Base-by-base conservation (phyloP, 208 protist species). In the Acanthamoeba culbertsoni region DNA sequence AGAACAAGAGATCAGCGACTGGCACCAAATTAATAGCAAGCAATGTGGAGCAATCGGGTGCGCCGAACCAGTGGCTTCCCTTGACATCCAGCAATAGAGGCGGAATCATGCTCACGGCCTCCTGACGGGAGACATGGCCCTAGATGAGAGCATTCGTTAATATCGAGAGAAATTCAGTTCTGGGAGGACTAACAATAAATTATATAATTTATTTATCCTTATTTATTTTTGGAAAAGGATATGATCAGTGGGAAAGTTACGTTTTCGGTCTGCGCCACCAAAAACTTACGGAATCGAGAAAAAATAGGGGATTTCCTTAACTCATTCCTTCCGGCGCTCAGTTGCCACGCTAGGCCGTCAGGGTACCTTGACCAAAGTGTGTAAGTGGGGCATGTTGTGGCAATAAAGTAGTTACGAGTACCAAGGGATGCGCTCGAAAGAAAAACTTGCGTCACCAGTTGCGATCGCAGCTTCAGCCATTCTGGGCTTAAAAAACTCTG, bases 61-160 rank as follows among this genome's bases (percentile, higher is more conserved):
- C 65, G 63, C 68, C n/a, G 42, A 28, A 79, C 68, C 71, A 89
- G 73, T 97, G 94, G 23, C 95, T 42, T 16, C 94, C 93, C 43
- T 96, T 40, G 18, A 98, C 96, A 23, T 97, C 95, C 1, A 98
- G 90, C n/a, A 98, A 86, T 0, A 98, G 35, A 10, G 97, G 96
- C 20, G 97, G 97, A 57, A 98, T 95, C 97, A 98, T 98, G 46
- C 86, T 95, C 16, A 98, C 97, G 0, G 94, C 94, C 45, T 98
- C 97, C 93, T 98, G 97, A 20, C 88, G 45, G 4, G 59, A 82
- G 20, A 79, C 62, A 35, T 92, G 73, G n/a, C 88, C 88, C 62
- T 92, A 31, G n/a, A n/a, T 16, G 20, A 8, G 5, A 51, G 33
- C 42, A 23, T 12, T 10, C 28, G 42, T 42, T 28, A 37, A 46